Conservation (phyloP, 1,284 basidiomycete genomes). For the Rhizopogon parksii region DNA sequence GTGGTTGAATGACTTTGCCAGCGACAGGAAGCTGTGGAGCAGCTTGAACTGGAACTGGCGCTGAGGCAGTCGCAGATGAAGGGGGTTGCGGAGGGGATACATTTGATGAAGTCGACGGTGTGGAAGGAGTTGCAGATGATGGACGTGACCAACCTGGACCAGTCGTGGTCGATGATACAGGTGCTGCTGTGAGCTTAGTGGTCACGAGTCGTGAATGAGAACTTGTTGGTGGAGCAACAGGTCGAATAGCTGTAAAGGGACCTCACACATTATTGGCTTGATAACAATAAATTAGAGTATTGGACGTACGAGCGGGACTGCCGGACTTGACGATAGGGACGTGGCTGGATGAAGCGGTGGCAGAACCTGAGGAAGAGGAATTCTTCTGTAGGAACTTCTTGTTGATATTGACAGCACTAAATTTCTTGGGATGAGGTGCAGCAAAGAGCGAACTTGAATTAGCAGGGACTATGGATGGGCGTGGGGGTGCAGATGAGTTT, state of each 20-base stretch:
- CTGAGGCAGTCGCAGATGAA: slow-evolving; percentile 19
- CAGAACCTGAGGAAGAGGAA: slow-evolving; percentile 31
- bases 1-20: slow-evolving; percentile 66
- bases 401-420: slow-evolving; percentile 83
- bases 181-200: slow-evolving; percentile 71
- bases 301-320: slow-evolving; percentile 43
- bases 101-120: slow-evolving; percentile 36
- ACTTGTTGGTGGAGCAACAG: slow-evolving; percentile 43
- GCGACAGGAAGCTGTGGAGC: slow-evolving; percentile 47
- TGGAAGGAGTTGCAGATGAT: slow-evolving; percentile 55
- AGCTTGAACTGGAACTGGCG: slow-evolving; percentile 24
- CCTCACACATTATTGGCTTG: slow-evolving; percentile 1
- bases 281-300: background rate
- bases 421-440: slow-evolving; percentile 70
- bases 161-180: slow-evolving; percentile 47
- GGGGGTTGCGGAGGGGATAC: slow-evolving; percentile 26
- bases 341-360: slow-evolving; percentile 33
- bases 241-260: slow-evolving; percentile 41
- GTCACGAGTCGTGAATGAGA: slow-evolving; percentile 75
- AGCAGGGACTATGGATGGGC: slow-evolving; percentile 15
- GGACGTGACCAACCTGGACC: slow-evolving; percentile 73
- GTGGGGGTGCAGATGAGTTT: slow-evolving; percentile 15
- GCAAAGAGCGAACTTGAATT: slow-evolving; percentile 22
- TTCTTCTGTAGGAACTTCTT: slow-evolving; percentile 92
- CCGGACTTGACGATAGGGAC: slow-evolving; percentile 42